Evolutionary conservation across 805 yeast species (phyloP).

Genomic region (Ogataea degrootiae): DNA sequence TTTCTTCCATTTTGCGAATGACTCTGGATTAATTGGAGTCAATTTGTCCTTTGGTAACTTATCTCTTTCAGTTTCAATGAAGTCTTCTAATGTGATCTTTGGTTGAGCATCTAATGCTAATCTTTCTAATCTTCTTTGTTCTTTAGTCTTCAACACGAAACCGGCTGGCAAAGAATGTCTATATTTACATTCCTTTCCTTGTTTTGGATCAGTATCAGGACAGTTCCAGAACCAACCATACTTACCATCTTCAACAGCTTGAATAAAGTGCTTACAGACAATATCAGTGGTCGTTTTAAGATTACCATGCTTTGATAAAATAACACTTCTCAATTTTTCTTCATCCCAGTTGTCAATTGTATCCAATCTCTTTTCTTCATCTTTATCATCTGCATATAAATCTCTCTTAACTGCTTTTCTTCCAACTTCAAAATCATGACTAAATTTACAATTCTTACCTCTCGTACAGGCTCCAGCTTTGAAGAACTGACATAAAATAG

Average conservation of each 20-base stretch:
- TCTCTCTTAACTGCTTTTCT: conserved; percentile 89
- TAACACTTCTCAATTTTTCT: conserved; percentile 83
- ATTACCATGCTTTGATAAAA: conserved; percentile 90
- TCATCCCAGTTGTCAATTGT: conserved; percentile 98
- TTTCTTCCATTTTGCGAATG: conserved; percentile 80
- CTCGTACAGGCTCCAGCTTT: conserved; percentile 79
- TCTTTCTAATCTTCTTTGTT: conserved; percentile 85
- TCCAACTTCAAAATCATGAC: conserved; percentile 82
- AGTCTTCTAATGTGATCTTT: conserved; percentile 90
- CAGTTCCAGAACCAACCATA: conserved; percentile 99
- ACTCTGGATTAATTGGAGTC: conserved; percentile 82
- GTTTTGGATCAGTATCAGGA: conserved; percentile 80
- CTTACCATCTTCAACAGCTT: conserved; percentile 94
- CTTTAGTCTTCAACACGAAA: conserved; percentile 93
- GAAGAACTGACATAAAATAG: conserved; percentile 85
- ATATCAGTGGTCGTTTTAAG: conserved; percentile 91
- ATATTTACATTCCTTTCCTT: conserved; percentile 68
- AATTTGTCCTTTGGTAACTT: conserved; percentile 67
- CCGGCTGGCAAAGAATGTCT: conserved; percentile 96
- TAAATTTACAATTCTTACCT: conserved; percentile 84
- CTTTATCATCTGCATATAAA: conserved; percentile 84
- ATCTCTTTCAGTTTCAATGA: conserved; percentile 88
- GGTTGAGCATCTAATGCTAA: conserved; percentile 81
- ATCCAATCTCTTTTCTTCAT: conserved; percentile 45
- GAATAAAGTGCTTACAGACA: conserved; percentile 90